These are phyloP conservation scores for Durio zibethinus DNA, from an alignment of 345 rosid genomes.

Conservation along the genomic window DNA sequence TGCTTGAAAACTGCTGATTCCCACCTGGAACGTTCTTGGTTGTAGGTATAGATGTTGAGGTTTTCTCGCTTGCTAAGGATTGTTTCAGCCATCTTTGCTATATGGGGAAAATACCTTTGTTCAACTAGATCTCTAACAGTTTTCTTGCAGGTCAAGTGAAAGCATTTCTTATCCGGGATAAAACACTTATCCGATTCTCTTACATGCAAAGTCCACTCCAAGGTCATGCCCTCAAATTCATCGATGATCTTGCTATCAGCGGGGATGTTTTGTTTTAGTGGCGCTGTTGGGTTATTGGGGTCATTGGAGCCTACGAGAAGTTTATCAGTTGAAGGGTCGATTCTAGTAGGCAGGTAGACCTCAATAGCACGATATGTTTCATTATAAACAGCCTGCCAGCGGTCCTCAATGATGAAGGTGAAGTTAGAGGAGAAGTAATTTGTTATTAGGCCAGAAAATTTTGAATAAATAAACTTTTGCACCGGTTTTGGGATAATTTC, in stretches of 20 bases:
- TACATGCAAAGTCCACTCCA: conserved; percentile 26
- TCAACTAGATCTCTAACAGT: conserved; percentile 13
- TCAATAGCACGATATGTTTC: conserved; percentile 33
- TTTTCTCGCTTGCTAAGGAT: conserved; percentile 19
- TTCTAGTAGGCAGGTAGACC: conserved; percentile 30
- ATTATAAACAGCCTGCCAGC: conserved; percentile 35
- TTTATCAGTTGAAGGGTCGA: conserved; percentile 14
- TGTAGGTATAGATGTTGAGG: conserved; percentile 33
- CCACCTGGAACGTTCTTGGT: conserved; percentile 15
- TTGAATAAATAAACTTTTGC: conserved; percentile 22
- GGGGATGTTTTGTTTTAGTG: conserved; percentile 25
- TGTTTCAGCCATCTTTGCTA: conserved; percentile 10
- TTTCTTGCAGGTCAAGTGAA: conserved; percentile 25
- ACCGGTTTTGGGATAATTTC: conserved; percentile 28
- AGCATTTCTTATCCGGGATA: conserved; percentile 9
- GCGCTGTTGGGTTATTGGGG: conserved; percentile 20
- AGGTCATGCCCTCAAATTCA: conserved; percentile 13
- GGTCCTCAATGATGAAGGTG: conserved; percentile 35
- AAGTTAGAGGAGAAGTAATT: conserved; percentile 23
- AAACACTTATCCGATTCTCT: conserved; percentile 16
- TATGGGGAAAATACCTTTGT: conserved; percentile 20
- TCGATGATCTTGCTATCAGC: conserved; percentile 19
- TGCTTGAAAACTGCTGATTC: conserved; percentile 11
- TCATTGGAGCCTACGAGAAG: conserved; percentile 34
- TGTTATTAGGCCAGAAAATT: neutral